Conservation (phyloP, 306 rosid genomes). For the Prunus davidiana region DNA sequence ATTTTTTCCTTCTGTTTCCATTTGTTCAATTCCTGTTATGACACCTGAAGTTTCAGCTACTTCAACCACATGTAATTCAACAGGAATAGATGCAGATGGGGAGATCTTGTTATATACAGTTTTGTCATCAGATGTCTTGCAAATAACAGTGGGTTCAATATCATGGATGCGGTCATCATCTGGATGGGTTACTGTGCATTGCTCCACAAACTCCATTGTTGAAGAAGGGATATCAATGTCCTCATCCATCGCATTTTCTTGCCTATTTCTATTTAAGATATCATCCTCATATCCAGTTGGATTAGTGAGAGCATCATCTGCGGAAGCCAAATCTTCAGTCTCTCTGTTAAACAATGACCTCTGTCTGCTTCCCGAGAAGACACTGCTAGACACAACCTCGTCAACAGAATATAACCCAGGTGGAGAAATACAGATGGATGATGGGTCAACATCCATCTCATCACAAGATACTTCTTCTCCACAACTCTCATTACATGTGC, state of each 20-base stretch:
- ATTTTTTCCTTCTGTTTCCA: neutral
- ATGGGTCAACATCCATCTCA: conserved; percentile 63
- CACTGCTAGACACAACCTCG: conserved; percentile 40
- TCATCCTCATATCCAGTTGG: conserved; percentile 21
- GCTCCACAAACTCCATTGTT: conserved; percentile 30
- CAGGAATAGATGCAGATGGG: conserved; percentile 19
- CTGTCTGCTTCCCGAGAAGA: conserved; percentile 14
- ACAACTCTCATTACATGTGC: conserved; percentile 21
- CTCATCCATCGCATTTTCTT: conserved; percentile 34
- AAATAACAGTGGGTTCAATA: conserved; percentile 11
- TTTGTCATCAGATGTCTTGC: conserved; percentile 23
- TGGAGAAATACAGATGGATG: conserved; percentile 51
- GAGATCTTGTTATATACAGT: neutral
- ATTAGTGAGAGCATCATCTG: conserved; percentile 24
- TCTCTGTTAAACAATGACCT: conserved; percentile 20
- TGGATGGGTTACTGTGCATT: conserved; percentile 34
- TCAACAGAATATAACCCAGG: conserved; percentile 46
- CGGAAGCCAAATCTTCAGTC: conserved; percentile 31
- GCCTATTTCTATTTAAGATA: conserved; percentile 17
- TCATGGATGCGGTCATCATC: conserved; percentile 17
- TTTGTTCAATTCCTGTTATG: conserved; percentile 21
- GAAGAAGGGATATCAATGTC: conserved; percentile 33
- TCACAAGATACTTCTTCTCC: conserved; percentile 36
- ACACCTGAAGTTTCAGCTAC: conserved; percentile 17
- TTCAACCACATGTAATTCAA: conserved; percentile 25